These are phyloP conservation scores for Hypocreales sp. DNA, from an alignment of 2,329 filamentous ascomycete genomes.

Conservation along the genomic window DNA sequence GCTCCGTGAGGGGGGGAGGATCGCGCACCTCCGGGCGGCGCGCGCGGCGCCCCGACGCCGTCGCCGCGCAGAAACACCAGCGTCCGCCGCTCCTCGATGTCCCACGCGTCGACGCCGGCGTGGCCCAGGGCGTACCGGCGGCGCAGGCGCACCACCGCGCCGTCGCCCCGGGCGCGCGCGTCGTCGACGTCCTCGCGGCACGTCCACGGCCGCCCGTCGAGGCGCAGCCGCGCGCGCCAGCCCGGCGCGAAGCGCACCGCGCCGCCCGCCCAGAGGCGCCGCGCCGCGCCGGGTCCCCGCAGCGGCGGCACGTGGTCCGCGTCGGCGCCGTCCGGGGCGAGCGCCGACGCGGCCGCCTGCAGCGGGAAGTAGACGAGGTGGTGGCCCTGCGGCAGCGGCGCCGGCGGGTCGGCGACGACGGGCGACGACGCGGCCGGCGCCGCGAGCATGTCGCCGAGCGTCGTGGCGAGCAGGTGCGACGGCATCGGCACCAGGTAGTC, in stretches of 20 bases:
- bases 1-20: too few relatives aligned
- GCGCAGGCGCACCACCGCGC: slow-evolving; percentile 35
- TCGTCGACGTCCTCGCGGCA: slow-evolving; percentile 31
- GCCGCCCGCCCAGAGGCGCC: slow-evolving; percentile 84
- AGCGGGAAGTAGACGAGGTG: slow-evolving; percentile 83
- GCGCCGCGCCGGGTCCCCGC: slow-evolving; percentile 37
- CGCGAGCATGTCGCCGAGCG: slow-evolving; percentile 41
- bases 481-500: slow-evolving; percentile 39
- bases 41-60: too few relatives aligned
- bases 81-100: slow-evolving; percentile 30
- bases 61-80: slow-evolving; percentile 40
- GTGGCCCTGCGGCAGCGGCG: slow-evolving; percentile 47
- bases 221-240: slow-evolving; percentile 13
- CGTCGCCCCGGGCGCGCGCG: slow-evolving; percentile 21
- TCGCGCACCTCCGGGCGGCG: too few relatives aligned
- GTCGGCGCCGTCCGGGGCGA: slow-evolving; percentile 78
- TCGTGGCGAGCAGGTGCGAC: slow-evolving; percentile 48
- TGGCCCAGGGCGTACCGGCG: slow-evolving; percentile 24
- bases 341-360: slow-evolving; percentile 39
- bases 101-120: slow-evolving; percentile 8
- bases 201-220: slow-evolving; percentile 22
- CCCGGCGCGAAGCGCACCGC: slow-evolving; percentile 37
- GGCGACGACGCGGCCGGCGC: slow-evolving; percentile 1
- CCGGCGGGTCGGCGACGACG: slow-evolving; percentile 8
- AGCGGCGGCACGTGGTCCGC: slow-evolving; percentile 57